Evolutionary conservation across 495 filamentous ascomycete genomes (phyloP), one percentile per base, ranked within the genome.

Genomic region (Talaromyces wortmannii): DNA sequence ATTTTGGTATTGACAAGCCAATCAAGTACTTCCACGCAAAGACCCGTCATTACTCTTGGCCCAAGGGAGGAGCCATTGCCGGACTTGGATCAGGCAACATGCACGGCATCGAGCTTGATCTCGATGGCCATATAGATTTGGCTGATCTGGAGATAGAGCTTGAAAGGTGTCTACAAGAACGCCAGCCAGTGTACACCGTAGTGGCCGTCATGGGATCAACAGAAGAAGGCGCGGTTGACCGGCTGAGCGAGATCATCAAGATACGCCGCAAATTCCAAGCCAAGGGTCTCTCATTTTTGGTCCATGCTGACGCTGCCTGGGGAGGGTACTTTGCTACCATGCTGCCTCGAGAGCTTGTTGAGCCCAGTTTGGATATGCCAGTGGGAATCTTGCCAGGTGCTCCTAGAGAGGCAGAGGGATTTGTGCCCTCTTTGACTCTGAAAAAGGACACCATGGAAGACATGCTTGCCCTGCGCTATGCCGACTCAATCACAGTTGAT

Each of bases 231-330:
- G 72, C 70, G 4, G 66, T 71, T 16, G 74, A 78, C 49, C 66
- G 70, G 2, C 55, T 81, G 3, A 29, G 42, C 13, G 52, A 61
- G 7, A 69, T 79, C 40, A 32, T 78, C 6, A 49, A 64, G 0
- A 58, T 77, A 7, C 73, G 77, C 13, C 50, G 64, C 18, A 55
- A 65, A 33, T 68, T 74, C 45, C 67, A 75, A 53, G 58, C 55
- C 10, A 50, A 63, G 23, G 76, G 75, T 0, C 55, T 77, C 7
- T 76, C 71, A 61, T 78, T 66, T 50, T 59, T 55, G 13, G 62
- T 79, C 0, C 76, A 79, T 55, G 68, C 62, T 6, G 76, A 78
- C 58, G 73, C 73, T 5, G 76, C 75, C 0, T 79, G 77, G 78
- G 75, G 77, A 23, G 77, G 77, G 5, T 81, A 79, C 55, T 79